Conservation (phyloP, 441 rosid genomes). For the Euphorbia celastroides region DNA sequence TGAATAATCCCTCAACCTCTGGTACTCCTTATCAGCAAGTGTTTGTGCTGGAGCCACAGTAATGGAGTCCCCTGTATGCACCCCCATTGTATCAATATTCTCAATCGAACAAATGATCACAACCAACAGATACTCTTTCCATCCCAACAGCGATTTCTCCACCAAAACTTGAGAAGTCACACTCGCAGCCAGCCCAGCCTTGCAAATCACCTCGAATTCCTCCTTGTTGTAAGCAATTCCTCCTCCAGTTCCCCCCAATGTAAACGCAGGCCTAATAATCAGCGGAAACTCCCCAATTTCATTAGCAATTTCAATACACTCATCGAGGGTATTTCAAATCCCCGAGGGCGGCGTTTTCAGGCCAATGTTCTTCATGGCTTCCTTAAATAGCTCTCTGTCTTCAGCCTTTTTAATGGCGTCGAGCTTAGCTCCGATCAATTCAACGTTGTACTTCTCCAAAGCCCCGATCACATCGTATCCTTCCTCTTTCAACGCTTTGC, state of each 20-base stretch:
- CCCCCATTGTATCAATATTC: conserved; percentile 98
- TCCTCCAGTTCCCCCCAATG: conserved; percentile 92
- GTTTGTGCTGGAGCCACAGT: conserved; percentile 98
- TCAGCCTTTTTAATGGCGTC: conserved; percentile 82
- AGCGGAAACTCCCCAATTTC: conserved; percentile 85
- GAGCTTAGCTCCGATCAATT: conserved; percentile 87
- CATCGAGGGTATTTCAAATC: conserved; percentile 72
- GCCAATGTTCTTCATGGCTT: conserved; percentile 82
- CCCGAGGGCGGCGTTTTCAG: conserved; percentile 92
- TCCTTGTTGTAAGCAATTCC: conserved; percentile 91
- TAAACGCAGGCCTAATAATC: conserved; percentile 88
- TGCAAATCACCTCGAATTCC: conserved; percentile 76
- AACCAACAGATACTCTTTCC: conserved; percentile 93
- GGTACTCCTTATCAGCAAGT: conserved; percentile 84
- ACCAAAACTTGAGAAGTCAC: conserved; percentile 81
- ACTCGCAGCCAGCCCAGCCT: conserved; percentile 82
- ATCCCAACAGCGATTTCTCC: conserved; percentile 88
- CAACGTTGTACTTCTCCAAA: conserved; percentile 60
- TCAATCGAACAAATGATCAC: conserved; percentile 91
- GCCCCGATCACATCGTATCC: conserved; percentile 81
- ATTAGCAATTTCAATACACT: conserved; percentile 60
- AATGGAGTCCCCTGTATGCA: conserved; percentile 94
- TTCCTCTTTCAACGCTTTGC: conserved; percentile 83
- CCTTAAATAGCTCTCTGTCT: conserved; percentile 77
- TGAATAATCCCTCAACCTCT: conserved; percentile 82